Base-by-base conservation (phyloP, 371 early-diverging fungal genomes). In the Apophysomyces variabilis region DNA sequence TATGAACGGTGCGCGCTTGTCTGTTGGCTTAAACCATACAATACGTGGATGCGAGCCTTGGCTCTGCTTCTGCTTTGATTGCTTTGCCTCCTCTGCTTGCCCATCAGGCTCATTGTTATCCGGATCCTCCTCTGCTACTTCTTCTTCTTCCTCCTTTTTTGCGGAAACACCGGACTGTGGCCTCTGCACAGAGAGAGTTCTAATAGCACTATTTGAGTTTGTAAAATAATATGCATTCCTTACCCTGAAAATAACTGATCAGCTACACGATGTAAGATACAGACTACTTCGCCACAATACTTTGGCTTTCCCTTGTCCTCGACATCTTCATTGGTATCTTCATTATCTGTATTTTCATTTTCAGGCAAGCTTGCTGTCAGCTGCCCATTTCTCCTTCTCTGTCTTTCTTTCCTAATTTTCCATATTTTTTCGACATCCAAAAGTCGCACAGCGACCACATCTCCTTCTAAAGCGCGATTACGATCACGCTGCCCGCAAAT, bases 391-490 rank as follows among this genome's bases (percentile, higher is more conserved):
- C 11, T 26, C 39, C 61, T 36, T 44, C 37, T 59, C 21, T 60
- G 72, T 43, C 73, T 75, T 32, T 70, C 77, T 38, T 72, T 67
- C 78, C 82, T 82, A 37, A 72, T 66, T 7, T 61, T 38, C 66
- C 76, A 69, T n/a, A 86, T 72, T 56, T 84, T 86, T 0, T 83
- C 84, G 0, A 85, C 86, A 61, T 84, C 85, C 47, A 93, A 66
- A 26, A 94, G 66, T 64, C 78, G 71, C 1, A 96, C 82, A 14
- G 87, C 90, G 7, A 96, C 96, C 1, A 85, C 63, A 64, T 96
- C 95, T 4, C 92, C 93, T 32, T 92, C 88, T 14, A 95, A 69
- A 0, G 95, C 93, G 14, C 96, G 86, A 76, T 96, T 96, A 45
- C 92, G 87, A 46, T 82, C 76, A 32, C 67, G 70, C 38, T 76